Base-by-base conservation (phyloP, 2,329 filamentous ascomycete species). In the Stagonosporopsis chrysanthemi region DNA sequence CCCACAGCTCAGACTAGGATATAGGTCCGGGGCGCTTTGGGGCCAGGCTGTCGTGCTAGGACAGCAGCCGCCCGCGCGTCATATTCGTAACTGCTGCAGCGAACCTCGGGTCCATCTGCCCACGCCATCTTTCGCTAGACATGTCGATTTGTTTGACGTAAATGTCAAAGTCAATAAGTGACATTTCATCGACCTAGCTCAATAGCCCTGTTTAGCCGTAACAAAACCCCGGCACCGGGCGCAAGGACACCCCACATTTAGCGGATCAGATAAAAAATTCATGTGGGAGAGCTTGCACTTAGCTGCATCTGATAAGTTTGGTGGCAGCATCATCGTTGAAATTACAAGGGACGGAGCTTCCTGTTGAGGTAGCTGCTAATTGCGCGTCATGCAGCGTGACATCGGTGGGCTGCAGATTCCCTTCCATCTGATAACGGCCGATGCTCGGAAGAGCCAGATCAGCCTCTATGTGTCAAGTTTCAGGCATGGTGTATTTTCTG, bases 221-320 rank as follows among this genome's bases (percentile, higher is more conserved):
- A 60, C 5, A 35, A 65, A 69, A 57, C n/a, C 29, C 28, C 26
- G 38, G 24, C 19, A 41, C 46, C 43, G 31, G 49, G 45, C 24
- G 47, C 52, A 41, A 29, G 23, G 23, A 45, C 54, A 42, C 62
- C 54, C 68, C 62, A 66, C 52, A 64, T 52, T 57, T 61, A 63
- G 66, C 66, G 69, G 66, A 71, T 72, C 69, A 69, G 69, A 71
- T 71, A 70, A 71, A 71, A 71, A 46, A 38, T 29, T 43, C 61
- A 63, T 56, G 62, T 58, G 48, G 51, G 43, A 59, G 43, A 51
- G 56, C 52, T 52, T 47, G 49, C 39, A 17, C 17, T 47, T 64
- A 65, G 60, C 51, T 65, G 56, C 58, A 75, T 75, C 71, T 72
- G 72, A 74, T 74, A 75, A 75, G 54, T 63, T 29, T 61, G 62